Evolutionary conservation across 331 rosid genomes (phyloP), one percentile per base, ranked within the genome.

Genomic region (Pyrus hybrid): DNA sequence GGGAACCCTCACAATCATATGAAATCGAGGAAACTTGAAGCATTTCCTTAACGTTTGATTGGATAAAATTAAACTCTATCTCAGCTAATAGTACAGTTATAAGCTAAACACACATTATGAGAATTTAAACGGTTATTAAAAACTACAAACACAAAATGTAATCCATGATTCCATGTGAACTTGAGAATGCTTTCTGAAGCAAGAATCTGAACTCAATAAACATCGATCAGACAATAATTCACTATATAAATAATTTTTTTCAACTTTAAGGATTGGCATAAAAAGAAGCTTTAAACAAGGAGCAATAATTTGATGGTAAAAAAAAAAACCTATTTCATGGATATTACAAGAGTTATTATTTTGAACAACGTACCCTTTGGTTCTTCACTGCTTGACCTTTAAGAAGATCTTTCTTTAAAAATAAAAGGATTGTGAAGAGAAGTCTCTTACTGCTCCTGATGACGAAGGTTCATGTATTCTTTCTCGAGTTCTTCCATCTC

Each of bases 341-440:
- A 49, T 26, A 2, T 18, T 25, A 33, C 10, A 13, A 63, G 5
- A 51, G 28, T 63, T 33, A 64, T 47, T 63, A 73, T 51, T 5
- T 57, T 63, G 35, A 28, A 77, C 5, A 58, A 28, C 83, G 72
- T 45, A 94, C 98, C 95, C 88, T 91, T 81, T 91, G 97, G 82
- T 75, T 91, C 84, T 85, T 88, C 82, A 87, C 86, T 49, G 91
- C 96, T 84, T 87, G 90, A 49, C 99, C 96, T 82, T 94, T 94
- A n/a, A n/a, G n/a, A 6, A 88, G 91, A 76, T 94, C 97, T 77
- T 90, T 90, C 91, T 81, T 83, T 68, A 91, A 81, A 54, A 88
- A n/a, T n/a, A n/a, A n/a, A n/a, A n/a, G n/a, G n/a, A n/a, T n/a
- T n/a, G n/a, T n/a, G n/a, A n/a, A n/a, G n/a, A n/a, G n/a, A n/a